These are phyloP conservation scores for Acacia melanoxylon DNA, from an alignment of 306 rosid genomes.

Conservation along the genomic window DNA sequence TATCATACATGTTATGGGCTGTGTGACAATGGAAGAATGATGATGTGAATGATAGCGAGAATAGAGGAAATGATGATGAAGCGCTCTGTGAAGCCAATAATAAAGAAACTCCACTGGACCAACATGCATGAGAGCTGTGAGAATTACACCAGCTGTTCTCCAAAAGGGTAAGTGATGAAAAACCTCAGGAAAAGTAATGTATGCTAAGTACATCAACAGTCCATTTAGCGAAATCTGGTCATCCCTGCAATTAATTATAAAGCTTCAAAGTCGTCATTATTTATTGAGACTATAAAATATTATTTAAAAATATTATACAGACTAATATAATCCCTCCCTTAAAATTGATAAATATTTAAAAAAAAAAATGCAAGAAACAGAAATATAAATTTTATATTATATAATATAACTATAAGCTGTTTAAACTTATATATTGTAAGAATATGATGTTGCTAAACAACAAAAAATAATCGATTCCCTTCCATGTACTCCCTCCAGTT, in stretches of 20 bases:
- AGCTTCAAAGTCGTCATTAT: too few relatives aligned
- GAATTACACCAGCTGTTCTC: conserved; percentile 52
- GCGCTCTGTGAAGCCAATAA: conserved; percentile 75
- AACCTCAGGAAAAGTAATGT: background rate
- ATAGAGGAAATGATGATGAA: conserved; percentile 74
- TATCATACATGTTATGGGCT: conserved; percentile 40
- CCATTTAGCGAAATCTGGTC: conserved; percentile 68
- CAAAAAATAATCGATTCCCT: too few relatives aligned
- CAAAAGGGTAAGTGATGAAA: conserved; percentile 39
- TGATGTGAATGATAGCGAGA: conserved; percentile 66
- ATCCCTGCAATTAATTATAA: conserved; percentile 42
- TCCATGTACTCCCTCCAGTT: too few relatives aligned
- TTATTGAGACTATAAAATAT: background rate
- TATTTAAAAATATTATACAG: too few relatives aligned
- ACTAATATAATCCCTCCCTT: too few relatives aligned
- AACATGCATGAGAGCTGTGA: conserved; percentile 41
- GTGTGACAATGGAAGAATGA: conserved; percentile 47
- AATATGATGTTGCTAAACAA: too few relatives aligned
- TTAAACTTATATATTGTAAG: too few relatives aligned
- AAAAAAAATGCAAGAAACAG: too few relatives aligned
- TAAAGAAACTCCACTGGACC: conserved; percentile 72
- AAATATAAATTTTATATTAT: too few relatives aligned
- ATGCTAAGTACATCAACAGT: conserved; percentile 34
- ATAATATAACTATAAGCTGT: too few relatives aligned
- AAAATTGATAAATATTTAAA: too few relatives aligned